Evolutionary conservation across 2,329 filamentous ascomycete species (phyloP).

Genomic region (Paecilomyces niveus): DNA sequence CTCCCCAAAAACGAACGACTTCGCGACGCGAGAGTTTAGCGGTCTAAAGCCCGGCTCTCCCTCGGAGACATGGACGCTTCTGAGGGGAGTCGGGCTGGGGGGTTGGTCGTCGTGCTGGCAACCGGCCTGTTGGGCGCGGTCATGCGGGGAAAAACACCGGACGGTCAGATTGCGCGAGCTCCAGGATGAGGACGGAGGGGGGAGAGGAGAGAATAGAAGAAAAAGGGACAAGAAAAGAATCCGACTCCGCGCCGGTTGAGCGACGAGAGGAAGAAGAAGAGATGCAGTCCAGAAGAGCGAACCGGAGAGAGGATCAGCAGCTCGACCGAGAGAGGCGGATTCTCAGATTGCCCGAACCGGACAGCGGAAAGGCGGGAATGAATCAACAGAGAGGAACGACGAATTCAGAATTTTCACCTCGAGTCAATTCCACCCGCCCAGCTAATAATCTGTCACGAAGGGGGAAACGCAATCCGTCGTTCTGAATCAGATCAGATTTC

Average conservation of each 20-base stretch:
- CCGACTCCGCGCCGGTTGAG: no score
- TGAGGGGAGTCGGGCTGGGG: not conserved
- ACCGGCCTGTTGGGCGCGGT: not conserved
- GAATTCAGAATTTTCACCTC: no score
- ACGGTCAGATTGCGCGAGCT: not conserved
- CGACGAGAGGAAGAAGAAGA: slow-evolving; percentile 2
- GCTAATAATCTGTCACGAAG: no score
- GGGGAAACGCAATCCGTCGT: no score
- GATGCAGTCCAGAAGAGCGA: slow-evolving; percentile 3
- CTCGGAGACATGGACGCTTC: not conserved
- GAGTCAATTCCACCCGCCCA: no score
- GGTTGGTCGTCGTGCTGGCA: not conserved
- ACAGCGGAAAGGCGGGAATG: no score
- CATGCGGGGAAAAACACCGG: not conserved
- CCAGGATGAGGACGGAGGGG: slow-evolving; percentile 1
- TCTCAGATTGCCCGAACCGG: not conserved
- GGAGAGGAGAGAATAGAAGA: slow-evolving; percentile 1
- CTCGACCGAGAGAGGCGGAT: slow-evolving; percentile 5
- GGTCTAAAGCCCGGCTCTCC: not conserved
- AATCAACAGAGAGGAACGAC: no score
- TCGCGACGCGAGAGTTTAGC: not conserved
- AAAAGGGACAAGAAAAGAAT: slow-evolving; percentile 1
- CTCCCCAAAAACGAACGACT: not conserved
- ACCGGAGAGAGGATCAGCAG: slow-evolving; percentile 2
- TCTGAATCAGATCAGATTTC: no score